phyloP scores from a whole-genome alignment of 116 monocot species.

The Zostera marina region DNA sequence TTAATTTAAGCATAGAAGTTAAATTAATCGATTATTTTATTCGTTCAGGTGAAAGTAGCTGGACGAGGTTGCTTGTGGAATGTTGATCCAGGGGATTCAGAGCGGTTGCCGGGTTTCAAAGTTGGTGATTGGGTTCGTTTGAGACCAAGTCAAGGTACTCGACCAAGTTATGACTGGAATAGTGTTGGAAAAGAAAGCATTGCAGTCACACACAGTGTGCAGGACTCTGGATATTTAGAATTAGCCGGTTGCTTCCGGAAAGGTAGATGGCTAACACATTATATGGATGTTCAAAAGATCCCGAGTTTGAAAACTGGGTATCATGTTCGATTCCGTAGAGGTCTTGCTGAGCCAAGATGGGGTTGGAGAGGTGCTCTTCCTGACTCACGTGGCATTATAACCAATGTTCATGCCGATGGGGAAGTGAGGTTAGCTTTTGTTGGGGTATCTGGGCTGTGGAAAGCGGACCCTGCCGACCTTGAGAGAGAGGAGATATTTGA shows the following conservation, averaged over 20 bases:
- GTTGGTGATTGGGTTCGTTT: conserved; percentile 95
- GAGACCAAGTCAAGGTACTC: conserved; percentile 52
- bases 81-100: conserved; percentile 91
- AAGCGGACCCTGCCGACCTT: conserved; percentile 87
- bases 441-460: conserved; percentile 56
- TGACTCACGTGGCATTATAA: conserved; percentile 73
- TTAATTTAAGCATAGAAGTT: background rate
- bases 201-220: conserved; percentile 90
- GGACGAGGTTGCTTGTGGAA: conserved; percentile 87
- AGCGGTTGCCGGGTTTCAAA: conserved; percentile 80
- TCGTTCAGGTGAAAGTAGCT: conserved; percentile 69
- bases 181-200: conserved; percentile 72
- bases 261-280: conserved; percentile 75
- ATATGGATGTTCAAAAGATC: conserved; percentile 89
- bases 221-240: conserved; percentile 84
- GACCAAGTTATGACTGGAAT: conserved; percentile 91
- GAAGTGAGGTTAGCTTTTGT: conserved; percentile 81
- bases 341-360: conserved; percentile 84
- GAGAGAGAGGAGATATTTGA: conserved; percentile 71
- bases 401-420: conserved; percentile 76
- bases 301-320: conserved; percentile 56
- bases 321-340: conserved; percentile 52
- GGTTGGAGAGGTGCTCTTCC: conserved; percentile 79
- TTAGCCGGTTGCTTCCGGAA: conserved; percentile 88
- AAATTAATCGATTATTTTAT: background rate